These are phyloP conservation scores for Alternaria triticimaculans DNA, from an alignment of 2,329 filamentous ascomycete species.

Conservation along the genomic window DNA sequence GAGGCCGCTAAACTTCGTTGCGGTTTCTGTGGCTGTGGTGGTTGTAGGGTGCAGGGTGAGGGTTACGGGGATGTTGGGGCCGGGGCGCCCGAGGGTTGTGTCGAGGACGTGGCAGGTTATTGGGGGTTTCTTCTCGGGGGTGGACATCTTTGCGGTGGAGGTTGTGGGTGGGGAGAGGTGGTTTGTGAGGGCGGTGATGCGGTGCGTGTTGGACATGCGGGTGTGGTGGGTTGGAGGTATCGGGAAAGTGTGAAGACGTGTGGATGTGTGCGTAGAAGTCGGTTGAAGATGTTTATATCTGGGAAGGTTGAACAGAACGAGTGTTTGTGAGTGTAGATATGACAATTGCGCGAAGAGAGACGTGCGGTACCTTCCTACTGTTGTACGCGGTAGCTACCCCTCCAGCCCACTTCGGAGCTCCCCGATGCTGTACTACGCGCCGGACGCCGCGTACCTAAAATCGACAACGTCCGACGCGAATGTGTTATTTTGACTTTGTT, in stretches of 20 bases:
- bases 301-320: background rate
- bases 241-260: background rate
- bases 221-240: background rate
- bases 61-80: constrained; percentile 68
- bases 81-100: constrained; percentile 76
- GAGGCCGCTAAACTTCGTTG: too few relatives aligned
- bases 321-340: background rate
- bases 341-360: background rate
- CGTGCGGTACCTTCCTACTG: background rate
- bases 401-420: constrained; percentile 8
- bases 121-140: constrained; percentile 51
- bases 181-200: constrained; percentile 29
- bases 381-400: constrained; percentile 2
- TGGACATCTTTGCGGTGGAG: constrained; percentile 15
- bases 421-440: constrained; percentile 4
- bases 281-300: background rate
- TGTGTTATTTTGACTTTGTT: accelerated
- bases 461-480: background rate
- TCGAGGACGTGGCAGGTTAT: constrained; percentile 91
- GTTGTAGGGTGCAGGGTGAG: constrained; percentile 56
- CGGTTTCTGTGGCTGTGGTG: too few relatives aligned
- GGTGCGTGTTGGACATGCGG: constrained; percentile 26
- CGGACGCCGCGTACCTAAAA: background rate
- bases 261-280: background rate
- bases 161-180: constrained; percentile 18